Percentiles rank a stretch among this genome's conserved stretches.
Evolutionary conservation across 2,329 filamentous ascomycete genomes (phyloP).

Genomic region (Colletotrichum gloeosporioides): DNA sequence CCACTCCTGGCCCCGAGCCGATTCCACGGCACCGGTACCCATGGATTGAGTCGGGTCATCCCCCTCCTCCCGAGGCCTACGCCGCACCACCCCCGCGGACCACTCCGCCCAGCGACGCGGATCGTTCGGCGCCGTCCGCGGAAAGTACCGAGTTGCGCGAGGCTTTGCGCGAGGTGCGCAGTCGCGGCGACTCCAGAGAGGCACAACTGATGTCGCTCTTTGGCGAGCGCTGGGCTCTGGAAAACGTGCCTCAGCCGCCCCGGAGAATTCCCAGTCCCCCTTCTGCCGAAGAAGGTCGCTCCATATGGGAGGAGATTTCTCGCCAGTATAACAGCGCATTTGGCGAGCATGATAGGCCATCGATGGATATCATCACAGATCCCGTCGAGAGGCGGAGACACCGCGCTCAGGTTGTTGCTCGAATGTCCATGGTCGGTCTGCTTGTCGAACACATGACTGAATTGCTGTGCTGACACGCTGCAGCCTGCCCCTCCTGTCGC

Average conservation of each 20-base stretch:
- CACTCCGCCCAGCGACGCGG: background rate
- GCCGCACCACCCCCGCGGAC: background rate
- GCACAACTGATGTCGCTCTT: slow-evolving; percentile 11
- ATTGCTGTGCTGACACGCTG: background rate
- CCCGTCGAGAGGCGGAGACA: background rate
- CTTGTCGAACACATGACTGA: background rate
- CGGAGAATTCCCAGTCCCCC: background rate
- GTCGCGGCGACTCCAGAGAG: background rate
- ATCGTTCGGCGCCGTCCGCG: background rate
- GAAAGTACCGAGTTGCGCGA: slow-evolving; percentile 1
- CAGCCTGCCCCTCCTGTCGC: slow-evolving; percentile 20
- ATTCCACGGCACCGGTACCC: slow-evolving; percentile 16
- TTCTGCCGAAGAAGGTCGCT: background rate
- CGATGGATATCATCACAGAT: background rate
- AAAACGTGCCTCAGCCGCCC: background rate
- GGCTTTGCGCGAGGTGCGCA: slow-evolving; percentile 1
- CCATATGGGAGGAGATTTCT: background rate
- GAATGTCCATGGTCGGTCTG: slow-evolving; percentile 14
- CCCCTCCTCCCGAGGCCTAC: slow-evolving; percentile 22
- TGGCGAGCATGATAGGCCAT: background rate
- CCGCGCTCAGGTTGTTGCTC: slow-evolving; percentile 1
- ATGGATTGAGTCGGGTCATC: slow-evolving; percentile 22
- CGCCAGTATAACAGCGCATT: background rate
- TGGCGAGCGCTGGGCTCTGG: slow-evolving; percentile 12
- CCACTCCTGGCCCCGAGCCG: slow-evolving; percentile 13